Base-by-base conservation (phyloP, 495 filamentous ascomycete species). In the Penicillium ucsense region DNA sequence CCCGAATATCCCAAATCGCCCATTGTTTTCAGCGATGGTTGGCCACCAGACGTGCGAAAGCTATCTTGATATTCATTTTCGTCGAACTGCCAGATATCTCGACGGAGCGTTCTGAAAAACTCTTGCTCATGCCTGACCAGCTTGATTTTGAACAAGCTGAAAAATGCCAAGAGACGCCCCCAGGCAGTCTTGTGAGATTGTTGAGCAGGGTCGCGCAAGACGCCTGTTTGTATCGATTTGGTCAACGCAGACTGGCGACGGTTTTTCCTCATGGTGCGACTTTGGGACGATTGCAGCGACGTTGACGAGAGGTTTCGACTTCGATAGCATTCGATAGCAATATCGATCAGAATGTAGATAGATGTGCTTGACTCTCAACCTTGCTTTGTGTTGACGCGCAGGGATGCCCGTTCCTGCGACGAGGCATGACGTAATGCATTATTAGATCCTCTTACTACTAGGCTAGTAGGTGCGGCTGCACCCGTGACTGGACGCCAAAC, bases 1-100 rank as follows among this genome's bases (percentile, higher is more conserved):
- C 80, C 80, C 6, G 76, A 80, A 51, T 78, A 79, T 1, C 80
- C 80, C 53, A 82, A 53, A 44, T 81, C 78, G 1, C 76, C 78
- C 55, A 80, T 70, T 3, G 73, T 51, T 31, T 68, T 59, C 34
- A 82, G 50, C 0, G 65, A 54, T 5, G 56, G 48, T 11, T 62
- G 54, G 31, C 53, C 57, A 35, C 53, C 64, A 11, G 60, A 55
- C 5, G 58, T 60, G n/a, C 62, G 61, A 49, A 83, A 82, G 30
- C 70, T 77, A 11, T 65, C 62, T 8, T 55, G 57, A 49, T 83
- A 83, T n/a, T 74, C 73, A 27, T 68, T 62, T 45, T 81, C 74
- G 11, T 72, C 57, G 28, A 82, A 70, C 3, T 60, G 38, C 79
- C 79, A 83, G 5, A 68, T 54, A 31, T 66, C 62, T 28, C 45